These are phyloP conservation scores for Alternaria sp. DNA, from an alignment of 2,329 filamentous ascomycete species.

Conservation along the genomic window DNA sequence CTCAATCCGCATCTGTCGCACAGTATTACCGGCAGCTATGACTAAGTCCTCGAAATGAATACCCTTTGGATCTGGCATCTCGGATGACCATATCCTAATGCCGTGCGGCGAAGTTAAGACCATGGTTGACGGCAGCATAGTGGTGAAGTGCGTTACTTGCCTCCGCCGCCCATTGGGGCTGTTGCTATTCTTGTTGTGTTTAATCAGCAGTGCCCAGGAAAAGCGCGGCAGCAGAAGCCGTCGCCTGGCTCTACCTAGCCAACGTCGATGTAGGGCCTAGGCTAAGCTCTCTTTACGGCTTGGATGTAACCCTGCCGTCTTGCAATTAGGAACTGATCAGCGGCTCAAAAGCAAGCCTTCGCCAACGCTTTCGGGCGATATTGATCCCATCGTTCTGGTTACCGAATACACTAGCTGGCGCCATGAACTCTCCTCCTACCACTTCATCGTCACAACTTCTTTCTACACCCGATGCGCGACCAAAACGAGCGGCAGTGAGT, in stretches of 20 bases:
- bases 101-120: constrained; percentile 26
- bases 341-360: constrained; percentile 25
- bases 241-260: constrained; percentile 22
- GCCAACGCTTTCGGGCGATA: constrained; percentile 12
- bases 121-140: constrained; percentile 23
- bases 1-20: constrained; percentile 5
- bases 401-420: constrained; percentile 23
- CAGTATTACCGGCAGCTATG: neutral
- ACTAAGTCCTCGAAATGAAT: constrained; percentile 1
- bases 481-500: constrained; percentile 7
- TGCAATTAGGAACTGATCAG: constrained; percentile 16
- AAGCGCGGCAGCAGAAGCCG: constrained; percentile 21
- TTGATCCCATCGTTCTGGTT: constrained; percentile 10
- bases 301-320: constrained; percentile 27
- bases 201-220: constrained; percentile 36
- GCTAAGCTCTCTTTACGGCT: constrained; percentile 14
- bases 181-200: constrained; percentile 36
- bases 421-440: constrained; percentile 23
- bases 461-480: constrained; percentile 13
- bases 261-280: constrained; percentile 13
- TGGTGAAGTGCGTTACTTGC: constrained; percentile 20
- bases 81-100: constrained; percentile 15
- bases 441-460: constrained; percentile 12
- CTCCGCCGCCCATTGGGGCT: constrained; percentile 9
- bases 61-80: neutral